Evolutionary conservation across 306 rosid genomes (phyloP).

Genomic region (Urtica urens): DNA sequence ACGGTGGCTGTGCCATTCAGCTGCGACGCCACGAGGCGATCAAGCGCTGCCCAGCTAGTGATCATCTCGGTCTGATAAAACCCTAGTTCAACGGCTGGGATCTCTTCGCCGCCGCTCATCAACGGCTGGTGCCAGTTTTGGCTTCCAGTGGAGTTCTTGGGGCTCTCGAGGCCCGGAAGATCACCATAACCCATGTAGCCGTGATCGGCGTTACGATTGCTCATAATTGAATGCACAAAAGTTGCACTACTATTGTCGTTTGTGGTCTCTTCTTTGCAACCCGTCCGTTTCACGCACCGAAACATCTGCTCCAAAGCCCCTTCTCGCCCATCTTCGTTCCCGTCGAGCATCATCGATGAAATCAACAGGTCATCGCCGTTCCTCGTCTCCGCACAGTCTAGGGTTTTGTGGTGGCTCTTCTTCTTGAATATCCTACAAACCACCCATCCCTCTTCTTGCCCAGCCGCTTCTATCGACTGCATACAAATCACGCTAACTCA

Average conservation of each 20-base stretch:
- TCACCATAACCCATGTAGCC: constrained; percentile 11
- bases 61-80: constrained; percentile 17
- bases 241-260: constrained; percentile 4
- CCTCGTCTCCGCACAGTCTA: constrained; percentile 33
- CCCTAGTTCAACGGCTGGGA: no score
- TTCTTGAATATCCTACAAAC: constrained; percentile 91
- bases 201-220: not conserved
- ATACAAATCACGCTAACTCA: no score
- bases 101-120: constrained; percentile 12
- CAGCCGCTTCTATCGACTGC: constrained; percentile 44
- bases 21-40: constrained; percentile 77
- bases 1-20: constrained; percentile 45
- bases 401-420: constrained; percentile 69
- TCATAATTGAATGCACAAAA: constrained; percentile 5
- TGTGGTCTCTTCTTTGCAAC: constrained; percentile 53
- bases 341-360: constrained; percentile 21
- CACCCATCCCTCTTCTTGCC: constrained; percentile 91
- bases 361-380: constrained; percentile 16
- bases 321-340: constrained; percentile 22
- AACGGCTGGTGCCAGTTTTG: constrained; percentile 34
- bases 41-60: constrained; percentile 65
- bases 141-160: constrained; percentile 42
- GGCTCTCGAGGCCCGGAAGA: constrained; percentile 63
- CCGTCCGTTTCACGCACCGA: constrained; percentile 40
- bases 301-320: constrained; percentile 69